These are phyloP conservation scores for Pouteria glomerata DNA, from an alignment of 148 eudicot genomes.

Conservation along the genomic window DNA sequence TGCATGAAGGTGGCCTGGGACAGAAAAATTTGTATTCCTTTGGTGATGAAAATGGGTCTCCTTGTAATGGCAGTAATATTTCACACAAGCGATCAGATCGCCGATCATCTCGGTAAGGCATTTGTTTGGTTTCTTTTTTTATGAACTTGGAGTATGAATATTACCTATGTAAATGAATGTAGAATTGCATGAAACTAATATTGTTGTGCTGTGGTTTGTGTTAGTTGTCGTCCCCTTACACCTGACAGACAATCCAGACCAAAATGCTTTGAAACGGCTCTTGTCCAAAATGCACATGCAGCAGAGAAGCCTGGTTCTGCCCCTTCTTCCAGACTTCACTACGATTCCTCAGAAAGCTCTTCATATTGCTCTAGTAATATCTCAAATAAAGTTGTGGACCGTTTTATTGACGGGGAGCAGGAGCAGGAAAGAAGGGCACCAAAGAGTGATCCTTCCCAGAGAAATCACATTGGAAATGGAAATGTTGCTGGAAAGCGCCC, in stretches of 20 bases:
- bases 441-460: constrained; percentile 21
- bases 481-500: constrained; percentile 40
- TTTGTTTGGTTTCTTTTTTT: constrained; percentile 3
- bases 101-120: constrained; percentile 51
- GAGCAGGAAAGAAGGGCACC: constrained; percentile 35
- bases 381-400: constrained; percentile 72
- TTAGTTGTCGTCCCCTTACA: constrained; percentile 45
- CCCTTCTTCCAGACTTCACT: constrained; percentile 18
- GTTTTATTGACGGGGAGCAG: constrained; percentile 89
- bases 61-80: constrained; percentile 44
- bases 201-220: constrained; percentile 4
- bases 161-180: not conserved
- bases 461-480: constrained; percentile 26
- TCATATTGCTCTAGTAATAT: constrained; percentile 59
- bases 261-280: constrained; percentile 26
- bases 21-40: constrained; percentile 22
- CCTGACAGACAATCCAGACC: constrained; percentile 59
- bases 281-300: constrained; percentile 23
- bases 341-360: constrained; percentile 46
- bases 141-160: not conserved
- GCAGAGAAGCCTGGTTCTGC: constrained; percentile 25
- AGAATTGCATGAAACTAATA: constrained; percentile 7
- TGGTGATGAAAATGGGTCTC: constrained; percentile 49
- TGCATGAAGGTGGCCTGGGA: constrained; percentile 33
- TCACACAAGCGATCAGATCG: constrained; percentile 28